Conservation (phyloP, 2,329 filamentous ascomycete genomes). For the Phymatotrichopsis omnivora region DNA sequence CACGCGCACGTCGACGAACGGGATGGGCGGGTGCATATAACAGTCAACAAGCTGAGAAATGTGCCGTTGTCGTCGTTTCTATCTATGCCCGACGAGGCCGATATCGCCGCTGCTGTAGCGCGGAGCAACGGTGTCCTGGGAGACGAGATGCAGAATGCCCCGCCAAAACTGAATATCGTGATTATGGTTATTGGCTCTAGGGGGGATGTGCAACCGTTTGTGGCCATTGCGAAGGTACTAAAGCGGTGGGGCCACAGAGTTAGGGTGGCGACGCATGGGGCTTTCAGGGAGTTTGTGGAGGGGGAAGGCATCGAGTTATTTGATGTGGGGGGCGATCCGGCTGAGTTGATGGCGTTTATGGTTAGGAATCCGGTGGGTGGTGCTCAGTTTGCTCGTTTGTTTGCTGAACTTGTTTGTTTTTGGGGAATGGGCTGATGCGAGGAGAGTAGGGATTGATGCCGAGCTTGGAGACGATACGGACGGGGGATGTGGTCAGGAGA, state of each 20-base stretch:
- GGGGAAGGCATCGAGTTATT: constrained; percentile 65
- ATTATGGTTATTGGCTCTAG: constrained; percentile 75
- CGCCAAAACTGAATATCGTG: constrained; percentile 55
- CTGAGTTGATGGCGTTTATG: constrained; percentile 81
- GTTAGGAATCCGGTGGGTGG: constrained; percentile 60
- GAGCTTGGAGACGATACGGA: constrained; percentile 58
- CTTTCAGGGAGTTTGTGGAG: constrained; percentile 65
- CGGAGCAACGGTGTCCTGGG: background rate
- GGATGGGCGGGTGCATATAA: constrained; percentile 26
- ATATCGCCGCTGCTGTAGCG: background rate
- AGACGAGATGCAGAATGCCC: constrained; percentile 6
- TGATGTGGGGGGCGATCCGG: constrained; percentile 66
- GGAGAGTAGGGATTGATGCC: constrained; percentile 55
- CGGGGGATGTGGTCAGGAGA: constrained; percentile 59
- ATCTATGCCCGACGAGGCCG: background rate
- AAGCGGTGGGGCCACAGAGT: constrained; percentile 64
- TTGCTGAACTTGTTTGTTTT: too few relatives aligned
- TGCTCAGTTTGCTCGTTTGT: constrained; percentile 9
- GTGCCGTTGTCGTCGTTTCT: constrained; percentile 16
- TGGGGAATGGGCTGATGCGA: constrained; percentile 28
- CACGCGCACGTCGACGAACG: constrained; percentile 20
- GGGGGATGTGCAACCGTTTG: constrained; percentile 71
- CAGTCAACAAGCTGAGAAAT: constrained; percentile 25
- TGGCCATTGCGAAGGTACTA: constrained; percentile 62
- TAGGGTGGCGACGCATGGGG: constrained; percentile 66